phyloP scores from a whole-genome alignment of 2,329 filamentous ascomycete species.

The Aspergillus jensenii region DNA sequence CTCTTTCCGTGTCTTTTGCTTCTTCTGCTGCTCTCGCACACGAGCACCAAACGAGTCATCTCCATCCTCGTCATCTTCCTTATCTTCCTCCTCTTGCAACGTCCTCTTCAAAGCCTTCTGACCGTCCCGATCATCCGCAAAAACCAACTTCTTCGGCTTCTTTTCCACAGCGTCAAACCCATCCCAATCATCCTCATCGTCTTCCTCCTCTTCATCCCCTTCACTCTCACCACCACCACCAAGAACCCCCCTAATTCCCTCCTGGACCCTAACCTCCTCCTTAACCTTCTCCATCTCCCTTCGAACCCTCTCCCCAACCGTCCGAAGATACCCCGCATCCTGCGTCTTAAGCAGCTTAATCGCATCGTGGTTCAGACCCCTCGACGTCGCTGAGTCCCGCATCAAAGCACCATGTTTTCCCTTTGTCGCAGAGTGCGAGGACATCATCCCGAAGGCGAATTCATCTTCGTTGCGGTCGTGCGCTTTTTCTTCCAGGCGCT shows the following conservation, averaged over 20 bases:
- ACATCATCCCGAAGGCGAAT: constrained; percentile 66
- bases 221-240: constrained; percentile 24
- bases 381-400: constrained; percentile 41
- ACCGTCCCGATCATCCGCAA: constrained; percentile 40
- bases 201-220: constrained; percentile 22
- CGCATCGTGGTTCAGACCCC: constrained; percentile 55
- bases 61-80: constrained; percentile 27
- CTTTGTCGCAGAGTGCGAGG: constrained; percentile 41
- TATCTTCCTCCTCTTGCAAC: constrained; percentile 16
- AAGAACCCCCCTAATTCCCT: constrained; percentile 36
- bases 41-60: constrained; percentile 21
- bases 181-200: constrained; percentile 24
- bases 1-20: constrained; percentile 45
- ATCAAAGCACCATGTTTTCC: constrained; percentile 44
- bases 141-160: constrained; percentile 37
- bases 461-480: constrained; percentile 65
- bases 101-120: constrained; percentile 30
- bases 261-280: constrained; percentile 43
- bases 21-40: constrained; percentile 13
- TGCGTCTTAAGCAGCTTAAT: constrained; percentile 66
- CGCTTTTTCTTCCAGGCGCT: constrained; percentile 60
- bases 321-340: constrained; percentile 62
- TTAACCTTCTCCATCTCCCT: constrained; percentile 54
- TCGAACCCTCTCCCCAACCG: constrained; percentile 56
- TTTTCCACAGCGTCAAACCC: constrained; percentile 21